Conservation (phyloP, 805 yeast species). For the Metschnikowia lunata region DNA sequence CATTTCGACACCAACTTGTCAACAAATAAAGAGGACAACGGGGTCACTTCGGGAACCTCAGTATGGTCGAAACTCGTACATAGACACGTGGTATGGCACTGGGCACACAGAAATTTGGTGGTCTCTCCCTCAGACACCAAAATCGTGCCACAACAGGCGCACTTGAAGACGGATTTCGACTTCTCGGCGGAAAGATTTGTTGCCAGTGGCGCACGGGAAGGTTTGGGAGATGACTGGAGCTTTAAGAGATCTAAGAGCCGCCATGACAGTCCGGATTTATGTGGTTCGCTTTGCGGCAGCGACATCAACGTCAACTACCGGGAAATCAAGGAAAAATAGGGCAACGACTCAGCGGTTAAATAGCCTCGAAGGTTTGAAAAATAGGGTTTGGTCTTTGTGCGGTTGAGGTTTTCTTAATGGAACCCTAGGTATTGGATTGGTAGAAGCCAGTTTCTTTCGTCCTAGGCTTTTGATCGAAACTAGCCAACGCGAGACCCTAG, state of each 20-base stretch:
- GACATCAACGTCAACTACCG: constrained; percentile 1
- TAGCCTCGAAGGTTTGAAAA: too few relatives aligned
- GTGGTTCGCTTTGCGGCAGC: constrained; percentile 7
- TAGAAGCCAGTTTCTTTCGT: too few relatives aligned
- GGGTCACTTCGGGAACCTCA: constrained; percentile 1
- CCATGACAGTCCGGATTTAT: constrained; percentile 23
- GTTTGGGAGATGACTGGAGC: constrained; percentile 16
- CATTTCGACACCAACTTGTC: constrained; percentile 34
- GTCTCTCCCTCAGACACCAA: constrained; percentile 25
- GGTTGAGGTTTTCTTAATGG: too few relatives aligned
- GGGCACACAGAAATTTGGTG: constrained; percentile 52
- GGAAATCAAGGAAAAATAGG: background rate
- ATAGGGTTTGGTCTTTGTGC: too few relatives aligned
- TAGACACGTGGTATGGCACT: constrained; percentile 51
- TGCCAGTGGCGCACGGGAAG: constrained; percentile 11
- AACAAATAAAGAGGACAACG: constrained; percentile 28
- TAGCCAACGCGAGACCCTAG: too few relatives aligned
- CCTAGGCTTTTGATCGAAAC: too few relatives aligned
- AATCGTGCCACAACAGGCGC: constrained; percentile 38
- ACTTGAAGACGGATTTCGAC: constrained; percentile 20
- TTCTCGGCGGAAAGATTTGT: constrained; percentile 6
- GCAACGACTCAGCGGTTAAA: too few relatives aligned
- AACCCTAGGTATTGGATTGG: too few relatives aligned
- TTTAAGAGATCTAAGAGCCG: constrained; percentile 18
- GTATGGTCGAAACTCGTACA: constrained; percentile 13